Percentiles rank a stretch among this genome's conserved stretches.
These are phyloP conservation scores for Cercospora sojina DNA, from an alignment of 2,329 filamentous ascomycete genomes.

Conservation along the genomic window DNA sequence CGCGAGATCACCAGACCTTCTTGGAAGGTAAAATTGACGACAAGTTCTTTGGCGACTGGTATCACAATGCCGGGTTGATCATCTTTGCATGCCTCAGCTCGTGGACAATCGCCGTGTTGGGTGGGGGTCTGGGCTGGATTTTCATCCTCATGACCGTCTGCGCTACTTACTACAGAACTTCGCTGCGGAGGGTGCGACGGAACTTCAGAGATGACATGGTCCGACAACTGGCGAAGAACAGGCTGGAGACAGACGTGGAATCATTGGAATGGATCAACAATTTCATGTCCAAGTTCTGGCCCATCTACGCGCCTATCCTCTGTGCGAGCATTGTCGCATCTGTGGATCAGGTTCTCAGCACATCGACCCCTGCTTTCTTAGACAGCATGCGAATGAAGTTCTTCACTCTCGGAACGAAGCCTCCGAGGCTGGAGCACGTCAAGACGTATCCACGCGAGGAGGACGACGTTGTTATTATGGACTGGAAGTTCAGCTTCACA, in stretches of 20 bases:
- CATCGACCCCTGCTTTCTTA: constrained; percentile 84
- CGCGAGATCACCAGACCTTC: constrained; percentile 85
- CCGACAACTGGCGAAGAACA: constrained; percentile 82
- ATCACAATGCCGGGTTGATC: constrained; percentile 94
- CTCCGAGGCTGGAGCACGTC: constrained; percentile 93
- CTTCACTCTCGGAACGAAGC: constrained; percentile 91
- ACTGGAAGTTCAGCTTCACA: constrained; percentile 99
- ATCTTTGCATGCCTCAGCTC: constrained; percentile 87
- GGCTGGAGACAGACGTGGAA: constrained; percentile 84
- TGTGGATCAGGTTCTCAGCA: constrained; percentile 93
- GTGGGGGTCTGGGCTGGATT: constrained; percentile 89
- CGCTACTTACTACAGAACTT: constrained; percentile 95
- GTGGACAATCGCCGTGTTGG: constrained; percentile 85
- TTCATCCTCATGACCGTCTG: constrained; percentile 90
- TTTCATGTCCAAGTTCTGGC: constrained; percentile 98
- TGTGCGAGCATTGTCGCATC: constrained; percentile 89
- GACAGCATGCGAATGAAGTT: constrained; percentile 92
- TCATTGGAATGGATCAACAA: constrained; percentile 99
- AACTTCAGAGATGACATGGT: constrained; percentile 95
- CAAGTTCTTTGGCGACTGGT: constrained; percentile 96
- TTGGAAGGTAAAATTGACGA: constrained; percentile 82
- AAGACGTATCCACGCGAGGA: constrained; percentile 96
- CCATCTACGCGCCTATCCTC: constrained; percentile 93
- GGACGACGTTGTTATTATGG: constrained; percentile 95
- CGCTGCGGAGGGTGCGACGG: constrained; percentile 84